A percentile compares a stretch with the other conserved stretches of the same genome.
phyloP scores from a whole-genome alignment of 768 basidiomycete species.

The Suillus tomentosus region DNA sequence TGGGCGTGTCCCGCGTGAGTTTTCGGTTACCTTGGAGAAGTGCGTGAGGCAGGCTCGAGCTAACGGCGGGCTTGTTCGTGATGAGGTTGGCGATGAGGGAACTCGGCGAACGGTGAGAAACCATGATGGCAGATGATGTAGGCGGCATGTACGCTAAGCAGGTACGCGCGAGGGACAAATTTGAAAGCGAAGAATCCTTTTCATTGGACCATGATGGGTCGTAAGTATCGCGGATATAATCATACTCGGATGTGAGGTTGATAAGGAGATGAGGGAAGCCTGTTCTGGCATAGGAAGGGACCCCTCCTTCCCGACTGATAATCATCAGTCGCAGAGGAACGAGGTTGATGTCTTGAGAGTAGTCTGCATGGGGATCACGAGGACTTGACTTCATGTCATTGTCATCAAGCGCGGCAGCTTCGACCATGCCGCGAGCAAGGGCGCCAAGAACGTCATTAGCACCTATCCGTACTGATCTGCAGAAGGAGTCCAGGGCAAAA shows the following conservation, averaged over 20 bases:
- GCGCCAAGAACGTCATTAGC: constrained; percentile 89
- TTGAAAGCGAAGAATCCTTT: constrained; percentile 85
- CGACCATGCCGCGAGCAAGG: constrained; percentile 81
- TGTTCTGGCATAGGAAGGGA: constrained; percentile 94
- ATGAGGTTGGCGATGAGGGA: constrained; percentile 96
- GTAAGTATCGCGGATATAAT: constrained; percentile 86
- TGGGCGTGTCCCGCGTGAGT: constrained; percentile 89
- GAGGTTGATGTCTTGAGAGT: constrained; percentile 68
- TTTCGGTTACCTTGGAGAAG: constrained; percentile 84
- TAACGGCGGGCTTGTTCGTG: constrained; percentile 96
- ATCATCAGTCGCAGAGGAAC: constrained; percentile 96
- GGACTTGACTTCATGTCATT: constrained; percentile 34
- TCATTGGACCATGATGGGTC: constrained; percentile 70
- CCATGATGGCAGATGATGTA: constrained; percentile 92
- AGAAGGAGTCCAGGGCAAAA: constrained; percentile 89
- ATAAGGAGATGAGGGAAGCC: constrained; percentile 95
- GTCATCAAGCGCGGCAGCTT: constrained; percentile 52
- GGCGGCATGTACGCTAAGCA: constrained; percentile 93
- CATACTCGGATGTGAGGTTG: constrained; percentile 87
- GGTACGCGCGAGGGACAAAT: constrained; percentile 79
- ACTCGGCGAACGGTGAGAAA: constrained; percentile 94
- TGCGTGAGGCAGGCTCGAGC: constrained; percentile 93
- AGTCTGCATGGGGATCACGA: constrained; percentile 37
- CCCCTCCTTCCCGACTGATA: constrained; percentile 94
- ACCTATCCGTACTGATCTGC: constrained; percentile 81